Conservation (phyloP, 176 grass and related monocot species). For the Lolium rigidum region DNA sequence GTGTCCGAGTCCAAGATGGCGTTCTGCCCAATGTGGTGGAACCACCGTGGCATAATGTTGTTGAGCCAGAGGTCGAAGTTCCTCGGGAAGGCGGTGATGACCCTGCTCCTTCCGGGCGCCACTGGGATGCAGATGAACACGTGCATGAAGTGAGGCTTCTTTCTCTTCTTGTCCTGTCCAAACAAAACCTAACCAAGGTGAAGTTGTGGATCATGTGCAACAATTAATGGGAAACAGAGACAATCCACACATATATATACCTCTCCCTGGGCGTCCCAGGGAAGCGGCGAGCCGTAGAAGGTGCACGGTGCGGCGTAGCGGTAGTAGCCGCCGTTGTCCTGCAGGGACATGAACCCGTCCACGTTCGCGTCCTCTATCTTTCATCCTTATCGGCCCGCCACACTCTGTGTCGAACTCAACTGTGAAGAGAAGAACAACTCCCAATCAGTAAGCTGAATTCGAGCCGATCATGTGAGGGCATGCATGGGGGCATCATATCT, state of each 20-base stretch:
- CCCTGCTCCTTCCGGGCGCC: conserved; percentile 65
- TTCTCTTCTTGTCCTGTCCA: conserved; percentile 38
- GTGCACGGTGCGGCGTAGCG: conserved; percentile 63
- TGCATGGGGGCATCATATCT: conserved; percentile 61
- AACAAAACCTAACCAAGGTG: background rate
- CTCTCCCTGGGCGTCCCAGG: background rate
- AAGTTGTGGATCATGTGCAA: background rate
- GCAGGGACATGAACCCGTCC: conserved; percentile 52
- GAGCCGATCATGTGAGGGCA: background rate
- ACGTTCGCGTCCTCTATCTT: conserved; percentile 49
- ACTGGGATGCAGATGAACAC: conserved; percentile 89
- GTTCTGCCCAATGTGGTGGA: conserved; percentile 57
- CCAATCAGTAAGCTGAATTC: background rate
- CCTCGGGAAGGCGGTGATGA: conserved; percentile 70
- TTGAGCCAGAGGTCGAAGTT: conserved; percentile 58
- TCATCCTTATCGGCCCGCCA: conserved; percentile 68
- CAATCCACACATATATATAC: background rate
- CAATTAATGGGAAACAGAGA: background rate
- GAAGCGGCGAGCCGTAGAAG: conserved; percentile 31
- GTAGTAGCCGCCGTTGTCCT: conserved; percentile 46
- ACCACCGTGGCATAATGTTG: conserved; percentile 66
- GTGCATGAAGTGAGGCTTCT: conserved; percentile 38
- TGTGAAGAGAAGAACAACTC: conserved; percentile 49
- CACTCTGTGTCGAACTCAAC: conserved; percentile 67
- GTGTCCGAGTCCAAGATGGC: conserved; percentile 81